Evolutionary conservation across 2,329 filamentous ascomycete species (phyloP).

Genomic region (Aspergillus tubingensis): DNA sequence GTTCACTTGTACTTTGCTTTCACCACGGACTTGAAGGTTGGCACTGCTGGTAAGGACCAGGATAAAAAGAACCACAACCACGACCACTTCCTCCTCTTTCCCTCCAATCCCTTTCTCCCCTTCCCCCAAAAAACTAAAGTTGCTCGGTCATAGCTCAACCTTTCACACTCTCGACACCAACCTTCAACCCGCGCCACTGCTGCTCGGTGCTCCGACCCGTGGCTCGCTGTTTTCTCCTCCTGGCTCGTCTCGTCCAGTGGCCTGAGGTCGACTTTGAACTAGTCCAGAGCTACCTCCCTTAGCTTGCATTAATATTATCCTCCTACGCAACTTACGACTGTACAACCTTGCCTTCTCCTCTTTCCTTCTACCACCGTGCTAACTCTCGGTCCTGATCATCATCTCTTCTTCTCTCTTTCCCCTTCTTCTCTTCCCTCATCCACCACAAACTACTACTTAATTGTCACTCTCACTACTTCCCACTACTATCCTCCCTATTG

Average conservation of each 20-base stretch:
- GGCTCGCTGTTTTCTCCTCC: constrained; percentile 10
- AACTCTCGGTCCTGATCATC: constrained; percentile 13
- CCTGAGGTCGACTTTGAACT: constrained; percentile 20
- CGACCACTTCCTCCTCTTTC: background rate
- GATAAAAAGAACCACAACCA: constrained; percentile 8
- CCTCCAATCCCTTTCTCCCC: background rate
- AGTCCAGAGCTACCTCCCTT: constrained; percentile 17
- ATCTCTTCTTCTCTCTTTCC: constrained; percentile 16
- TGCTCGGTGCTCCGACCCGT: constrained; percentile 27
- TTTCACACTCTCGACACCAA: background rate
- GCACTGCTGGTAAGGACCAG: background rate
- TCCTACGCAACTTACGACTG: constrained; percentile 14
- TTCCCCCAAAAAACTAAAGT: constrained; percentile 5
- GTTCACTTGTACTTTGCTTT: background rate
- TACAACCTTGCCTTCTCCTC: constrained; percentile 17
- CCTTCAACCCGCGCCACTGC: constrained; percentile 26
- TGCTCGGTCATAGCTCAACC: constrained; percentile 13
- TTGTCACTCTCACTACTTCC: background rate
- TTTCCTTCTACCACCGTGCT: background rate
- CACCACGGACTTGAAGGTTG: background rate
- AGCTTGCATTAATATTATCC: constrained; percentile 19
- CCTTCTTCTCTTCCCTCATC: constrained; percentile 14
- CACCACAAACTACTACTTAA: background rate
- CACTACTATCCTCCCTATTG: background rate
- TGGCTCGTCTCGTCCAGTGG: constrained; percentile 21